phyloP scores from a whole-genome alignment of 1,284 basidiomycete genomes.

The Porogramme epimiltina region DNA sequence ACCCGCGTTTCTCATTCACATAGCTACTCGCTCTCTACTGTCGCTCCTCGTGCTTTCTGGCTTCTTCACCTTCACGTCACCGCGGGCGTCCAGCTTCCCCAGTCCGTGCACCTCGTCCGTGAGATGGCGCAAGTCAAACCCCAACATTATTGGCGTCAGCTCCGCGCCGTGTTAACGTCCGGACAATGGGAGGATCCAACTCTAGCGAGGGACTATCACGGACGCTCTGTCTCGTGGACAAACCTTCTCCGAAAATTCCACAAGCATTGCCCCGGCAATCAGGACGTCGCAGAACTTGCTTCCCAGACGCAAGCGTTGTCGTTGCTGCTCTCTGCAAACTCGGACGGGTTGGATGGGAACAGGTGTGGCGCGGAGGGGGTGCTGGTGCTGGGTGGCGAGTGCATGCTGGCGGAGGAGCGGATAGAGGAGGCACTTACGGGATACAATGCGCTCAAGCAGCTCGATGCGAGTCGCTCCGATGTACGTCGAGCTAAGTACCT shows the following conservation, averaged over 20 bases:
- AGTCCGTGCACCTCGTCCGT: neutral
- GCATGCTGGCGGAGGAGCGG: constrained; percentile 53
- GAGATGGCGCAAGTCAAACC: constrained; percentile 56
- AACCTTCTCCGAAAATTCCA: constrained; percentile 87
- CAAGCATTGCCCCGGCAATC: constrained; percentile 73
- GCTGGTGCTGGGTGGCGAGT: constrained; percentile 55
- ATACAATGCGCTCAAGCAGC: constrained; percentile 52
- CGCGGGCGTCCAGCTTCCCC: neutral
- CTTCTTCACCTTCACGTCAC: neutral
- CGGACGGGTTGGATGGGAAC: constrained; percentile 44
- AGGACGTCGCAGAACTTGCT: constrained; percentile 66
- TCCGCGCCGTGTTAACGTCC: constrained; percentile 64
- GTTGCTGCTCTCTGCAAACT: constrained; percentile 52
- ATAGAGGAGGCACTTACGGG: constrained; percentile 52
- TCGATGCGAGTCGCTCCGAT: constrained; percentile 57
- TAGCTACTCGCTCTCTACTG: no score
- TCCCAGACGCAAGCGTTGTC: constrained; percentile 67
- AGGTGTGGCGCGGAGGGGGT: constrained; percentile 38
- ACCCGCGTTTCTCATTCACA: no score
- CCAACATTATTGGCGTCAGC: constrained; percentile 73
- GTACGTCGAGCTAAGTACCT: constrained; percentile 44
- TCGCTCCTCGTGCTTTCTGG: no score
- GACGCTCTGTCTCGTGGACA: constrained; percentile 65
- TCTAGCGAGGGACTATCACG: constrained; percentile 68
- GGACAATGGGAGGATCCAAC: constrained; percentile 64